These are phyloP conservation scores for Fusarium sambucinum DNA, from an alignment of 2,329 filamentous ascomycete species.

Conservation along the genomic window DNA sequence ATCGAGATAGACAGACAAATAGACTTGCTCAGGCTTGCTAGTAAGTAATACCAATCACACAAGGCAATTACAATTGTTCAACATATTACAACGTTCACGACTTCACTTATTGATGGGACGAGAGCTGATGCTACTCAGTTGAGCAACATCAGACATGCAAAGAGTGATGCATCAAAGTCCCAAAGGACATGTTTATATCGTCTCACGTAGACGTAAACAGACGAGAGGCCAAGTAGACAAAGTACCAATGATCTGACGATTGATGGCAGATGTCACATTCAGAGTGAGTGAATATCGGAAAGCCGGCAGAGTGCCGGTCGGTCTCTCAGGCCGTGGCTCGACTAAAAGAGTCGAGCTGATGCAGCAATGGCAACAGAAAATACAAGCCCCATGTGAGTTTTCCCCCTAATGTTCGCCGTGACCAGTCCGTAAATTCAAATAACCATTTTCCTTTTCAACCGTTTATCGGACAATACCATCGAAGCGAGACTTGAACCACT, in stretches of 20 bases:
- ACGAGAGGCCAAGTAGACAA: slow-evolving; percentile 43
- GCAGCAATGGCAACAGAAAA: slow-evolving; percentile 60
- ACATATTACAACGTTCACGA: not conserved
- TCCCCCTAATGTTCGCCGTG: slow-evolving; percentile 56
- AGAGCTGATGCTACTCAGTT: not conserved
- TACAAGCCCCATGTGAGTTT: slow-evolving; percentile 56
- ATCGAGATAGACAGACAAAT: not conserved
- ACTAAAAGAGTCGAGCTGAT: slow-evolving; percentile 67
- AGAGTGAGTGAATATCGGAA: slow-evolving; percentile 56
- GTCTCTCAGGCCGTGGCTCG: slow-evolving; percentile 78
- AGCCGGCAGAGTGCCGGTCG: slow-evolving; percentile 77
- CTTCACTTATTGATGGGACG: not conserved
- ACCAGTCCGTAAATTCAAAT: slow-evolving; percentile 54
- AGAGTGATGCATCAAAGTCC: slow-evolving; percentile 32
- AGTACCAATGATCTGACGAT: slow-evolving; percentile 41
- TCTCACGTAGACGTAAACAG: slow-evolving; percentile 44
- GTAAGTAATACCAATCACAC: not conserved
- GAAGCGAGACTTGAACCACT: slow-evolving; percentile 94
- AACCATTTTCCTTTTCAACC: slow-evolving; percentile 45
- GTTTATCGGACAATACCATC: slow-evolving; percentile 98
- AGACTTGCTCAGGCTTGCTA: not conserved
- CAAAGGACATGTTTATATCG: slow-evolving; percentile 33
- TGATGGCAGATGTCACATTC: slow-evolving; percentile 55
- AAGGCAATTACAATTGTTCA: not conserved
- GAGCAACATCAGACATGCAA: slow-evolving; percentile 5